These are phyloP conservation scores for Spergularia azorica DNA, from an alignment of 179 eudicot genomes.

Conservation along the genomic window DNA sequence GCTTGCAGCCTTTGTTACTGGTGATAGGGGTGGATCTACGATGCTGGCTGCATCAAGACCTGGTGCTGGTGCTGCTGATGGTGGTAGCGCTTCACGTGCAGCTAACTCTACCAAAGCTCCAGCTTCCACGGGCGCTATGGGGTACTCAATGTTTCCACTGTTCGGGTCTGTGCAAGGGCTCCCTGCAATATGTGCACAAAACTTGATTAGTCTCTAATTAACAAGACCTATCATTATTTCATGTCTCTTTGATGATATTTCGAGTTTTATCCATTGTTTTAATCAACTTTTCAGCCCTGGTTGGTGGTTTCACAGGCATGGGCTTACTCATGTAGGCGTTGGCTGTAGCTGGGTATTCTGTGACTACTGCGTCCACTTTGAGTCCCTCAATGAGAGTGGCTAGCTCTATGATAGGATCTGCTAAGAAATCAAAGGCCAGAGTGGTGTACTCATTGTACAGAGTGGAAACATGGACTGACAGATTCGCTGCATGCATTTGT, in stretches of 20 bases:
- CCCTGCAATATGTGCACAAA: constrained; percentile 36
- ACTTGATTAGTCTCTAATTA: neutral
- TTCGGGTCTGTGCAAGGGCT: constrained; percentile 56
- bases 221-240: neutral
- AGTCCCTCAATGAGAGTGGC: constrained; percentile 47
- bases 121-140: constrained; percentile 37
- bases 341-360: constrained; percentile 94
- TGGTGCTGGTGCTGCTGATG: constrained; percentile 57
- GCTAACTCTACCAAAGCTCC: constrained; percentile 38
- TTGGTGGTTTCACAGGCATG: neutral
- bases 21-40: constrained; percentile 74
- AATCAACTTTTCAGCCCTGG: neutral
- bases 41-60: constrained; percentile 37
- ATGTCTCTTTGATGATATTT: no score
- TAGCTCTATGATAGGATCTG: constrained; percentile 79
- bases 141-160: constrained; percentile 28
- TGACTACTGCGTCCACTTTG: constrained; percentile 67
- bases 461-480: constrained; percentile 66
- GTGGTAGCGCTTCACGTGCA: constrained; percentile 31
- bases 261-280: no score
- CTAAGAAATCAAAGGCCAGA: constrained; percentile 54
- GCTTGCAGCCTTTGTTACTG: constrained; percentile 35
- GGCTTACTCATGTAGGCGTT: constrained; percentile 69
- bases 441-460: constrained; percentile 67
- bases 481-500: constrained; percentile 69